These are phyloP conservation scores for Scutellaria baicalensis DNA, from an alignment of 257 asterid species.

Conservation along the genomic window DNA sequence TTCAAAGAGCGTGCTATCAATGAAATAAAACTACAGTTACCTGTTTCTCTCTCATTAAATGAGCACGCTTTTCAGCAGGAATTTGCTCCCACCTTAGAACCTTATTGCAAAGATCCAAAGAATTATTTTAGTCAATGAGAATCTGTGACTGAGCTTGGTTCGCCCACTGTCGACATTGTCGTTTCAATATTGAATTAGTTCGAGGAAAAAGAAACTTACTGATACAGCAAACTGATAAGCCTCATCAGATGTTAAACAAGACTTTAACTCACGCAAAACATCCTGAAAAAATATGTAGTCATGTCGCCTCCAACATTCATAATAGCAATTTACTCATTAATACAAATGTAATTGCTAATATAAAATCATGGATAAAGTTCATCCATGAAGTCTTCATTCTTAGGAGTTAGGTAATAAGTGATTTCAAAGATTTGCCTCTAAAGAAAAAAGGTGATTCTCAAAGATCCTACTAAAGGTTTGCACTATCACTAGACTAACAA, in stretches of 20 bases:
- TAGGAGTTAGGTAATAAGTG: not conserved
- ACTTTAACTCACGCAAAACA: slow-evolving; percentile 66
- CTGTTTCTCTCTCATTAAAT: slow-evolving; percentile 87
- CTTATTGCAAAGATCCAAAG: slow-evolving; percentile 23
- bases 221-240: slow-evolving; percentile 73
- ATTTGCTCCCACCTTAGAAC: slow-evolving; percentile 80
- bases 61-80: slow-evolving; percentile 89
- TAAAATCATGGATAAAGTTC: no score
- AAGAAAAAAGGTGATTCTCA: no score
- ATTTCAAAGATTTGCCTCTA: not conserved
- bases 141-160: not conserved
- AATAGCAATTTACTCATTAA: not conserved
- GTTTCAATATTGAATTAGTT: slow-evolving; percentile 2
- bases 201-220: slow-evolving; percentile 38
- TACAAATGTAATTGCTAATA: no score
- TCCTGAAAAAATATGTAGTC: slow-evolving; percentile 41
- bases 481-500: not conserved
- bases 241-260: slow-evolving; percentile 59
- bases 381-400: not conserved
- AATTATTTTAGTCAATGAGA: slow-evolving; percentile 4
- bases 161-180: not conserved
- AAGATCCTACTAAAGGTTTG: not conserved
- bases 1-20: not conserved
- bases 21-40: slow-evolving; percentile 26
- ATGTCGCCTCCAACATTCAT: not conserved